Conservation (phyloP, 768 basidiomycete species). For the Lactarius hatsudake region DNA sequence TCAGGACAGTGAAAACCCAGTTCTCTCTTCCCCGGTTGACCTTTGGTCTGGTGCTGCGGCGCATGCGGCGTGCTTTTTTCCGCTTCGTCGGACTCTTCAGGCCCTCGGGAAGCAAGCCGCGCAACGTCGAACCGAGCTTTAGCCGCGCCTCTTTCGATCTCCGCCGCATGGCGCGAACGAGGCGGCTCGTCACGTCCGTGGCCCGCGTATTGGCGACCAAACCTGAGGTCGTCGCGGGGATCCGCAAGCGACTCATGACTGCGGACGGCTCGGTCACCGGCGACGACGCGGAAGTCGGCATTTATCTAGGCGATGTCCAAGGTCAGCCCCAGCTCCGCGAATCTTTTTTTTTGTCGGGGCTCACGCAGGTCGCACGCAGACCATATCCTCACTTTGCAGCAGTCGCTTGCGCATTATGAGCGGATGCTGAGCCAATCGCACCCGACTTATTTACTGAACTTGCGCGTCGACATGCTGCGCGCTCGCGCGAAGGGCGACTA, state of each 20-base stretch:
- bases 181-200: slow-evolving; percentile 76
- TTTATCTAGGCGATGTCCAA: slow-evolving; percentile 90
- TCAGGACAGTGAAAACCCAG: slow-evolving; percentile 17
- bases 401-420: slow-evolving; percentile 82
- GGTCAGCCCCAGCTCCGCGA: slow-evolving; percentile 44
- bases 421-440: slow-evolving; percentile 85
- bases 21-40: slow-evolving; percentile 31
- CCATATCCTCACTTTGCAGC: slow-evolving; percentile 85
- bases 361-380: slow-evolving; percentile 45
- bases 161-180: slow-evolving; percentile 73
- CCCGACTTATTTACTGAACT: slow-evolving; percentile 78
- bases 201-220: slow-evolving; percentile 75
- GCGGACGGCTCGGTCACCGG: slow-evolving; percentile 37
- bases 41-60: slow-evolving; percentile 37
- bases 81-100: not conserved
- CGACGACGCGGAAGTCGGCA: slow-evolving; percentile 67
- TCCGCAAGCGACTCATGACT: slow-evolving; percentile 68
- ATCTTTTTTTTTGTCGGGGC: too few species aligned
- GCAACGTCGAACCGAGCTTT: slow-evolving; percentile 1
- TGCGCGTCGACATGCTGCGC: slow-evolving; percentile 57
- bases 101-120: slow-evolving; percentile 3
- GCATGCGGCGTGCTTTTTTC: slow-evolving; percentile 36
- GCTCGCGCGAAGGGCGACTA: slow-evolving; percentile 64
- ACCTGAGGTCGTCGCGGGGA: slow-evolving; percentile 74
- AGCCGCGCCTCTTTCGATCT: slow-evolving; percentile 50